These are phyloP conservation scores for Rusavskia elegans DNA, from an alignment of 495 filamentous ascomycete genomes.

Conservation along the genomic window DNA sequence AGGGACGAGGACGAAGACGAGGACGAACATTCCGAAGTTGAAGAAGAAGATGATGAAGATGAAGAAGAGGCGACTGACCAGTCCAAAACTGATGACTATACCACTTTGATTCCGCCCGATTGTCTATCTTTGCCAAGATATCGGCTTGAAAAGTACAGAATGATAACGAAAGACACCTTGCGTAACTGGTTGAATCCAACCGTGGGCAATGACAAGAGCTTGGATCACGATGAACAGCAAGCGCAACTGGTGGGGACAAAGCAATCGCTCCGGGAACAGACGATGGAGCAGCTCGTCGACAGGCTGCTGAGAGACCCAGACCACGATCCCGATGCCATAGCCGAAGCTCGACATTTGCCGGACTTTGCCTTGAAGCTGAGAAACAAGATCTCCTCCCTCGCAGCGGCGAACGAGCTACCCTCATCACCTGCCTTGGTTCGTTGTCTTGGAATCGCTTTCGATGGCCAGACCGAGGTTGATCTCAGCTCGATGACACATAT, in stretches of 20 bases:
- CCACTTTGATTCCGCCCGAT: neutral
- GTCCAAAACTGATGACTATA: too few species aligned
- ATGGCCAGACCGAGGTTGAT: neutral
- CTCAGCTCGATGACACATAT: neutral
- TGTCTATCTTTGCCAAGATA: too few species aligned
- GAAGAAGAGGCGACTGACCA: neutral
- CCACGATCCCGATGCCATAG: neutral
- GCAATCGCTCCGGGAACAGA: neutral
- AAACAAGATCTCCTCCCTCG: neutral
- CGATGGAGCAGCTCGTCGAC: neutral
- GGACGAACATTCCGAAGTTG: neutral
- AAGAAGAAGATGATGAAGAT: neutral
- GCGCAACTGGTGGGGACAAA: too few species aligned
- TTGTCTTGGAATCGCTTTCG: neutral
- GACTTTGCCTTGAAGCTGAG: neutral
- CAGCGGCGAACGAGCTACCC: neutral
- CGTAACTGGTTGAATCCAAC: too few species aligned
- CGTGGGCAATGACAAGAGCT: too few species aligned
- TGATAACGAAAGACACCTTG: too few species aligned
- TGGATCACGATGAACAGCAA: too few species aligned
- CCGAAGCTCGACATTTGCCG: neutral
- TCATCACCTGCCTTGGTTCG: neutral
- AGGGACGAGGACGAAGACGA: neutral
- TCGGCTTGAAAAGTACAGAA: neutral
- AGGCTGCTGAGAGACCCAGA: neutral